These are phyloP conservation scores for Ramaria sp. DNA, from an alignment of 768 basidiomycete genomes.

Conservation along the genomic window DNA sequence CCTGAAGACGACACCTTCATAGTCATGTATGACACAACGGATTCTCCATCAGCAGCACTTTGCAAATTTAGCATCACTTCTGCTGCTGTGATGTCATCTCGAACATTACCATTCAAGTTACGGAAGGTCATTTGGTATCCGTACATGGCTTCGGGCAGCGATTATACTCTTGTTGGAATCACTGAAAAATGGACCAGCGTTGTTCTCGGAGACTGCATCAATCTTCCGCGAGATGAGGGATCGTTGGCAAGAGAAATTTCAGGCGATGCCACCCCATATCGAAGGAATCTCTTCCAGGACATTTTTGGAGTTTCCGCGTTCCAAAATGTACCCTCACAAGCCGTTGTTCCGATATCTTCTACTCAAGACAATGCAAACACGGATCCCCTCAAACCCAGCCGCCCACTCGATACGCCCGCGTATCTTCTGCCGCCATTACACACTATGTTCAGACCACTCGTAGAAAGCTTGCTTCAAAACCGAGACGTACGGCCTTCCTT, in stretches of 20 bases:
- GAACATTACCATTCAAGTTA: conserved; percentile 51
- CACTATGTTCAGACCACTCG: conserved; percentile 55
- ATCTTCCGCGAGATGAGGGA: conserved; percentile 29
- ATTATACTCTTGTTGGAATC: conserved; percentile 58
- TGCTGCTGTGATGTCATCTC: conserved; percentile 30
- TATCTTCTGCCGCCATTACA: conserved; percentile 70
- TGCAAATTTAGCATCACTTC: conserved; percentile 39
- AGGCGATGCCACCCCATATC: conserved; percentile 20
- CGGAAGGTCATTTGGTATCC: conserved; percentile 34
- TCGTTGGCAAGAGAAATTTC: conserved; percentile 28
- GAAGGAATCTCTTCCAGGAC: conserved; percentile 72
- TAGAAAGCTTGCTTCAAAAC: conserved; percentile 34
- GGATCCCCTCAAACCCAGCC: conserved; percentile 28
- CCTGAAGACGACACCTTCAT: conserved; percentile 47
- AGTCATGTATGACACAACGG: conserved; percentile 33
- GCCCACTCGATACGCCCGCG: conserved; percentile 56
- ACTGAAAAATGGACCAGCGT: conserved; percentile 55
- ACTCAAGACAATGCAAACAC: conserved; percentile 4
- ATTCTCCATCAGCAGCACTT: conserved; percentile 17
- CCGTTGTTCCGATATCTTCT: conserved; percentile 9
- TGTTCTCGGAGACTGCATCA: conserved; percentile 51
- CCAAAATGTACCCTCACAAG: conserved; percentile 17
- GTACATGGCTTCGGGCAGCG: conserved; percentile 22
- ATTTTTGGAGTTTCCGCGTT: conserved; percentile 81
- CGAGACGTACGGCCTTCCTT: conserved; percentile 7